Conservation (phyloP, 768 basidiomycete genomes). For the Lactarius quietus region DNA sequence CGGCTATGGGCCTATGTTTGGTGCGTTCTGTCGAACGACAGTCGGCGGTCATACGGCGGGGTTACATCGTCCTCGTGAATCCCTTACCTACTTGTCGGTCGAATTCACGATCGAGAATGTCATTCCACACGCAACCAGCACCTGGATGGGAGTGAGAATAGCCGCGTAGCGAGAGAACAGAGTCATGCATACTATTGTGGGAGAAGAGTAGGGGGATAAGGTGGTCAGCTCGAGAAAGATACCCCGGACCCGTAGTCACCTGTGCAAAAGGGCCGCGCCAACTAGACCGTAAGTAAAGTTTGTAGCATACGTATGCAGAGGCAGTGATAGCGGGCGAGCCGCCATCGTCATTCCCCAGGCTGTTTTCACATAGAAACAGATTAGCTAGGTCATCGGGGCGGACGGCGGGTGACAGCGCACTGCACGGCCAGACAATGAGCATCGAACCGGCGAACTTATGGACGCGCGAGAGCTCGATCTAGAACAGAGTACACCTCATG, state of each 20-base stretch:
- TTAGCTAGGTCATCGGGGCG: background rate
- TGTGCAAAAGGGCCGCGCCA: slow-evolving; percentile 8
- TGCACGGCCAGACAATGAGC: slow-evolving; percentile 29
- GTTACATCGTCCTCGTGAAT: background rate
- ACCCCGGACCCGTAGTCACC: background rate
- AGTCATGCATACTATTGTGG: slow-evolving; percentile 5
- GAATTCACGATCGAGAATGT: slow-evolving; percentile 21
- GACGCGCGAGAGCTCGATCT: slow-evolving; percentile 28
- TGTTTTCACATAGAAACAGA: background rate
- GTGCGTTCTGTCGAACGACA: slow-evolving; percentile 21
- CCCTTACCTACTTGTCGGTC: slow-evolving; percentile 24
- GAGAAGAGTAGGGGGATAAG: background rate
- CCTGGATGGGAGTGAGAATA: background rate
- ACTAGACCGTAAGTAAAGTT: slow-evolving; percentile 9
- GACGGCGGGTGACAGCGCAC: slow-evolving; percentile 1
- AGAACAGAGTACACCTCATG: background rate
- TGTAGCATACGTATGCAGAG: slow-evolving; percentile 5
- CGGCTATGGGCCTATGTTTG: slow-evolving; percentile 26
- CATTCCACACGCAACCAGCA: slow-evolving; percentile 21
- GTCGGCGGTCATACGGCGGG: background rate
- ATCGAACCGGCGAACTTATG: slow-evolving; percentile 28
- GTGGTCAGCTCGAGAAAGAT: background rate
- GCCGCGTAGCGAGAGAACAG: background rate
- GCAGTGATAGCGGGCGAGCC: slow-evolving; percentile 20
- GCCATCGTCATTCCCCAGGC: slow-evolving; percentile 29